Evolutionary conservation across 306 rosid species (phyloP).

Genomic region (Pachyrhizus erosus): DNA sequence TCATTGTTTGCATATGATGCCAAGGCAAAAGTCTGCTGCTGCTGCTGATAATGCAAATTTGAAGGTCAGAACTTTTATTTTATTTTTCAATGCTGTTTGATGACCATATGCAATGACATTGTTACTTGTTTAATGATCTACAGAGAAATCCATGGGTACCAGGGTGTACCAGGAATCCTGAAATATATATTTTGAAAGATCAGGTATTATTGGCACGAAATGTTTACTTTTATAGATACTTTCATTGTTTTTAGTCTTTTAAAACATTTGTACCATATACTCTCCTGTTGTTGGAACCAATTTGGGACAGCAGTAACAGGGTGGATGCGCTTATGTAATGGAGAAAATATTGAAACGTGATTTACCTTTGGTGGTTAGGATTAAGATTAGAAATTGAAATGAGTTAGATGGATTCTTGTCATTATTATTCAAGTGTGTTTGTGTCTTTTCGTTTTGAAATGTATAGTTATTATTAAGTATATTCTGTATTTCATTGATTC

Average conservation of each 20-base stretch:
- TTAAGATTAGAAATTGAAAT: not conserved
- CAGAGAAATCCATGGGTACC: constrained; percentile 78
- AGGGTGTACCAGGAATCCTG: constrained; percentile 83
- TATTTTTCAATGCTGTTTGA: constrained; percentile 32
- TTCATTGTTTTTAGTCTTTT: not conserved
- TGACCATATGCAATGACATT: constrained; percentile 19
- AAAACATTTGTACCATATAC: not conserved
- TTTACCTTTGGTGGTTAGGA: not conserved
- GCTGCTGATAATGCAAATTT: constrained; percentile 61
- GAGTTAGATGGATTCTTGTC: not conserved
- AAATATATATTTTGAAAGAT: constrained; percentile 73
- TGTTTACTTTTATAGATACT: not conserved
- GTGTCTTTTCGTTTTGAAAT: not conserved
- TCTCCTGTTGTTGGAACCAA: not conserved
- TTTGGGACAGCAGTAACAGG: not conserved
- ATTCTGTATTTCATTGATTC: not conserved
- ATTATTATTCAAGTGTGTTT: not conserved
- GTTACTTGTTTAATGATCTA: constrained; percentile 18
- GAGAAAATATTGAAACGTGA: not conserved
- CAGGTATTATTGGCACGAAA: constrained; percentile 45
- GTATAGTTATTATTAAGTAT: not conserved
- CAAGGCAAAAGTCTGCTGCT: constrained; percentile 70
- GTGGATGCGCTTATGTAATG: not conserved
- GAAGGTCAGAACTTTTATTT: constrained; percentile 53
- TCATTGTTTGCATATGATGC: constrained; percentile 90